Conservation (phyloP, 768 basidiomycete genomes). For the Agaricus sinodeliciosus region DNA sequence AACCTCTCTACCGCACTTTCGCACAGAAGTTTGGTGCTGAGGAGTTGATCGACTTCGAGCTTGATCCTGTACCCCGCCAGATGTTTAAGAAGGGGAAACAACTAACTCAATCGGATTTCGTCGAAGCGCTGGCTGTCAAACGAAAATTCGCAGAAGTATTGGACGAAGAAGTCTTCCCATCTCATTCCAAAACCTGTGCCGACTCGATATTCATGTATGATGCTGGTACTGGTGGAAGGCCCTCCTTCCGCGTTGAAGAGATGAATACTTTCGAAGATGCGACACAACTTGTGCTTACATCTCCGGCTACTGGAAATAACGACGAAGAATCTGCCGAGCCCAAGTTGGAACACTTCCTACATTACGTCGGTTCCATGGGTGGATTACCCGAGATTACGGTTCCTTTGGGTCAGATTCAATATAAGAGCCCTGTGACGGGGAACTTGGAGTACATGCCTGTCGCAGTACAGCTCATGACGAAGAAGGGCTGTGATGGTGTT, state of each 20-base stretch:
- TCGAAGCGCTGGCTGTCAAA: slow-evolving; percentile 19
- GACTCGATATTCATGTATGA: slow-evolving; percentile 32
- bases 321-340: slow-evolving; percentile 7
- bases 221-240: slow-evolving; percentile 25
- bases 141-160: slow-evolving; percentile 20
- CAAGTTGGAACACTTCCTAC: slow-evolving; percentile 21
- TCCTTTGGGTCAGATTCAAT: slow-evolving; percentile 29
- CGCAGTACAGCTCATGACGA: slow-evolving; percentile 28
- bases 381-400: slow-evolving; percentile 30
- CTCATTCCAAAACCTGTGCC: slow-evolving; percentile 24
- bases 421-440: slow-evolving; percentile 26
- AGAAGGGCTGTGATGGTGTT: slow-evolving; percentile 29
- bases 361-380: slow-evolving; percentile 30
- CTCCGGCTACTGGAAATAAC: slow-evolving; percentile 9
- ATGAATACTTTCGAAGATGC: slow-evolving; percentile 25
- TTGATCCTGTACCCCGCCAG: slow-evolving; percentile 25
- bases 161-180: slow-evolving; percentile 20
- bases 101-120: slow-evolving; percentile 21
- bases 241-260: slow-evolving; percentile 30
- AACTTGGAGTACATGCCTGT: slow-evolving; percentile 29
- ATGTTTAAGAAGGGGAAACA: slow-evolving; percentile 23
- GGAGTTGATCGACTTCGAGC: slow-evolving; percentile 15
- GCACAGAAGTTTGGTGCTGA: slow-evolving; percentile 15
- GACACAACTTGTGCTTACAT: slow-evolving; percentile 20
- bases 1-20: slow-evolving; percentile 23